Conservation (phyloP, 2,329 filamentous ascomycete genomes). For the Parafenestella ontariensis region DNA sequence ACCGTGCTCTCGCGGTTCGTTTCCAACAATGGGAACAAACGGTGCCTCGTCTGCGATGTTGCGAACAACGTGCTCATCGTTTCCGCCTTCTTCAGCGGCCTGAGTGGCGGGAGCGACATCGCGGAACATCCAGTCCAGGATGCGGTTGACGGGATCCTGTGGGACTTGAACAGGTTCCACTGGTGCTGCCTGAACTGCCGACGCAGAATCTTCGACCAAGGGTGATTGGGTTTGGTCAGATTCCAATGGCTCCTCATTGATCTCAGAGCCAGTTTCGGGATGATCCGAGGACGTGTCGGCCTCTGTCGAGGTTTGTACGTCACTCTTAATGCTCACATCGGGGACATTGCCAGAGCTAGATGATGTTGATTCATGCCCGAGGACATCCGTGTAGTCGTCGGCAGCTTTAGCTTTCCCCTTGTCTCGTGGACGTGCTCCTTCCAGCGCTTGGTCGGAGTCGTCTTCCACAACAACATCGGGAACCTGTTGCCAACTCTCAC, state of each 20-base stretch:
- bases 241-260: constrained; percentile 1
- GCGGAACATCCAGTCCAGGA: constrained; percentile 58
- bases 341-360: constrained; percentile 4
- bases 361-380: constrained; percentile 1
- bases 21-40: constrained; percentile 62
- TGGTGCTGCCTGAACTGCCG: constrained; percentile 7
- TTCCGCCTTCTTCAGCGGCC: constrained; percentile 35
- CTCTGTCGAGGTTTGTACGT: constrained; percentile 2
- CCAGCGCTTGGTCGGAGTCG: constrained; percentile 36
- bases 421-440: constrained; percentile 26
- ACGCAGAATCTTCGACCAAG: constrained; percentile 8
- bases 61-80: constrained; percentile 67
- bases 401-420: constrained; percentile 38
- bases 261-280: constrained; percentile 1
- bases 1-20: constrained; percentile 37
- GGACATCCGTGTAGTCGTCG: constrained; percentile 7
- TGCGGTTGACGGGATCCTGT: constrained; percentile 33
- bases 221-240: constrained; percentile 2
- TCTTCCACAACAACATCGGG: constrained; percentile 36
- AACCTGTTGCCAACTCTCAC: constrained; percentile 52
- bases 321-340: constrained; percentile 6
- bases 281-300: constrained; percentile 8
- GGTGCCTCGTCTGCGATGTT: constrained; percentile 67
- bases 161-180: constrained; percentile 20
- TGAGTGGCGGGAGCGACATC: constrained; percentile 49